Base-by-base conservation (phyloP, 257 asterid species). In the Solanum raphanifolium region DNA sequence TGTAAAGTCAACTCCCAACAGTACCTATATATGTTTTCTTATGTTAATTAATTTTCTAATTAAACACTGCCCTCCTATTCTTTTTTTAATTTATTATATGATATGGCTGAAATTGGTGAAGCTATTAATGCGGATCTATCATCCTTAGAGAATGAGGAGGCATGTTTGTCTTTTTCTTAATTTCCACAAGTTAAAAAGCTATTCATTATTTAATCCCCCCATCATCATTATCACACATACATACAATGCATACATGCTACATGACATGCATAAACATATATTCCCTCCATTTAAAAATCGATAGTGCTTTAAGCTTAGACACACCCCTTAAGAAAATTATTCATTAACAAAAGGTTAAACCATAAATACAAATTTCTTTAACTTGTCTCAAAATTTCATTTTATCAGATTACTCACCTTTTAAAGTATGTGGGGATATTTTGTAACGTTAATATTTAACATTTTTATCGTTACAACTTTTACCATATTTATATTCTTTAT, bases 1-100 rank as follows among this genome's bases (percentile, higher is more conserved):
- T 92, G 95, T 94, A 94, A 93, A 95, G 96, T 95, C 98, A 95
- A 93, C 94, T 86, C 95, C 93, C 93, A 94, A 91, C 95, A 87
- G 89, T 75, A 90, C 91, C 91, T 83, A 74, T 43, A 43, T 12
- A 43, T 89, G 92, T 93, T 89, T 90, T 90, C 88, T 85, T 90
- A 90, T 91, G 84, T 86, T 90, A 73, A 84, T 82, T 91, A 23
- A 69, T 89, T 81, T 68, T 86, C 58, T 27, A 46, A 31, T 73
- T 71, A 71, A 31, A 16, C n/a, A 27, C 41, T 84, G 39, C 10
- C 71, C 69, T 27, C 29, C n/a, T 41, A 13, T 43, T 68, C 11
- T 31, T 23, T 27, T 20, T 34, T 13, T 39, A 78, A 69, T 84
- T 88, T 21, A 69, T 48, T 48, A 15, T 48, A 18, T 89, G 52